A percentile compares a stretch with the other conserved stretches of the same genome.
These are phyloP conservation scores for Euphorbia peplus DNA, from an alignment of 345 rosid species.

Conservation along the genomic window DNA sequence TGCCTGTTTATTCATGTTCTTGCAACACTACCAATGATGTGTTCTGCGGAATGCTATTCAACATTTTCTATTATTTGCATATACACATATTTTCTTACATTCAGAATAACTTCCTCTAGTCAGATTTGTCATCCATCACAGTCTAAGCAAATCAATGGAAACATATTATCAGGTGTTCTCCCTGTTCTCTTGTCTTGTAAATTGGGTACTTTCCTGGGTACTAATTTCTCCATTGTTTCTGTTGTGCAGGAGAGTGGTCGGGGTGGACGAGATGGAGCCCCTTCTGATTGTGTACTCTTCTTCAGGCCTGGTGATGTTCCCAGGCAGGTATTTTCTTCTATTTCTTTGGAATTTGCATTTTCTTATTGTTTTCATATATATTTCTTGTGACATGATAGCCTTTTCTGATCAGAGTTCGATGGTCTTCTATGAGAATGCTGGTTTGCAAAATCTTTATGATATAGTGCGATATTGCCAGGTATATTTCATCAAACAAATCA, in stretches of 20 bases:
- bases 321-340: slow-evolving; percentile 55
- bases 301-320: slow-evolving; percentile 88
- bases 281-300: slow-evolving; percentile 83
- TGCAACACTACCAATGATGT: background rate
- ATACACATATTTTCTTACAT: background rate
- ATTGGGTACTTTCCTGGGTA: background rate
- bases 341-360: background rate
- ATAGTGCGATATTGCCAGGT: slow-evolving; percentile 94
- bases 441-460: slow-evolving; percentile 87
- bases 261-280: slow-evolving; percentile 96
- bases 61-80: background rate
- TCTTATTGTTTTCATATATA: background rate
- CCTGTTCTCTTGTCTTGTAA: slow-evolving; percentile 2
- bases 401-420: slow-evolving; percentile 74
- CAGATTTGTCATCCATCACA: slow-evolving; percentile 99
- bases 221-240: slow-evolving; percentile 18
- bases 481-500: slow-evolving; percentile 13
- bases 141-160: slow-evolving; percentile 97
- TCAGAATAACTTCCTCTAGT: slow-evolving; percentile 48
- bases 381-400: slow-evolving; percentile 4
- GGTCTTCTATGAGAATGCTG: slow-evolving; percentile 94
- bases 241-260: slow-evolving; percentile 88
- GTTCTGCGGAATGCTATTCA: background rate
- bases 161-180: slow-evolving; percentile 86
- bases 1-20: background rate